phyloP scores from a whole-genome alignment of 768 basidiomycete genomes.

The Pisolithus orientalis region DNA sequence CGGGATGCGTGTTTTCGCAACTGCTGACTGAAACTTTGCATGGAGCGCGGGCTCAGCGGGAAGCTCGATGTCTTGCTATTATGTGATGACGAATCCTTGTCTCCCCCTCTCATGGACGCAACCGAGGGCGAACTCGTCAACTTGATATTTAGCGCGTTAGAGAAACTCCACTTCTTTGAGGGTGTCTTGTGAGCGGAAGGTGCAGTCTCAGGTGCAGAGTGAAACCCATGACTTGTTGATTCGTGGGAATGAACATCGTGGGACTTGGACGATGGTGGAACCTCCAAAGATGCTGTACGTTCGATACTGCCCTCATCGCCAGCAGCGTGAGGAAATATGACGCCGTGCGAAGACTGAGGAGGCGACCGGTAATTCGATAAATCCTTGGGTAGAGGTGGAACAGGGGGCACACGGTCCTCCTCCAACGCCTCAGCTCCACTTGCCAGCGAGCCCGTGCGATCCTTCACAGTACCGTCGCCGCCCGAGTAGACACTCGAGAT shows the following conservation, averaged over 20 bases:
- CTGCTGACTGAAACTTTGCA: slow-evolving; percentile 56
- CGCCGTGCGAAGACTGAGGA: slow-evolving; percentile 50
- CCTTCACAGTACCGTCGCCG: slow-evolving; percentile 56
- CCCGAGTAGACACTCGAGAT: slow-evolving; percentile 68
- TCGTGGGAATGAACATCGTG: slow-evolving; percentile 34
- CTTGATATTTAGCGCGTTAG: slow-evolving; percentile 75
- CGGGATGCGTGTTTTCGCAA: slow-evolving; percentile 65
- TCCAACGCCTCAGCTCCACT: slow-evolving; percentile 55
- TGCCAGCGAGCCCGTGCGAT: slow-evolving; percentile 59
- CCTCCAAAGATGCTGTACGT: slow-evolving; percentile 46
- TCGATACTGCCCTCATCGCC: slow-evolving; percentile 43
- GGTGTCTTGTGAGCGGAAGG: slow-evolving; percentile 63
- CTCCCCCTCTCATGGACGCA: slow-evolving; percentile 37
- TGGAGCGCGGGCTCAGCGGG: slow-evolving; percentile 61
- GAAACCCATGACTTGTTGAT: slow-evolving; percentile 31
- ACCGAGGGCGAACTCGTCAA: slow-evolving; percentile 61
- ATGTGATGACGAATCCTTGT: slow-evolving; percentile 32
- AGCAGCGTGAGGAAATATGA: slow-evolving; percentile 42
- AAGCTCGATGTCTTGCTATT: slow-evolving; percentile 45
- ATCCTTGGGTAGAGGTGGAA: slow-evolving; percentile 90
- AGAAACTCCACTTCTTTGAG: slow-evolving; percentile 96
- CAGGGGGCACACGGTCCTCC: slow-evolving; percentile 75
- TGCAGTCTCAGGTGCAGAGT: slow-evolving; percentile 35
- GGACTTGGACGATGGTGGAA: slow-evolving; percentile 31
- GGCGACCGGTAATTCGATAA: slow-evolving; percentile 72